These are phyloP conservation scores for Aureobasidium lini DNA, from an alignment of 2,329 filamentous ascomycete species.

Conservation along the genomic window DNA sequence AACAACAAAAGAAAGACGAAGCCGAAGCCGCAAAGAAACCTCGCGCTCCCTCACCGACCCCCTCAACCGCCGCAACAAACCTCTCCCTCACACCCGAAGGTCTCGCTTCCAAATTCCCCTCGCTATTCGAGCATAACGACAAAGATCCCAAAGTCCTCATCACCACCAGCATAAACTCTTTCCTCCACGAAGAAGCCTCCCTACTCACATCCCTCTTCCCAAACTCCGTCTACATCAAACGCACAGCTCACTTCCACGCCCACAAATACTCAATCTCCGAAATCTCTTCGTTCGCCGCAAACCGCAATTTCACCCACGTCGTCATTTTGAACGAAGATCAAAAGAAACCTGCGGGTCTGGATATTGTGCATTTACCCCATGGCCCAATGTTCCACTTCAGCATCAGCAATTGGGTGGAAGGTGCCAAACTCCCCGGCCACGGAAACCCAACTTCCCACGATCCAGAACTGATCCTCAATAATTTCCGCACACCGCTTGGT, in stretches of 20 bases:
- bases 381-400: constrained; percentile 92
- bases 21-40: constrained; percentile 21
- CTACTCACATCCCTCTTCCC: constrained; percentile 78
- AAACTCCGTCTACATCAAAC: constrained; percentile 70
- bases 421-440: constrained; percentile 79
- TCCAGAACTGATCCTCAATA: constrained; percentile 84
- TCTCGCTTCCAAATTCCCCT: constrained; percentile 53
- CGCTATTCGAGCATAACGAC: constrained; percentile 50
- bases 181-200: constrained; percentile 73
- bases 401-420: constrained; percentile 84
- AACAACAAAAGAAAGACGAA: constrained; percentile 19
- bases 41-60: constrained; percentile 45
- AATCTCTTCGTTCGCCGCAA: constrained; percentile 76
- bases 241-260: constrained; percentile 72
- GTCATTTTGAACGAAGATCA: constrained; percentile 82
- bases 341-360: constrained; percentile 75
- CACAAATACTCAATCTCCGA: constrained; percentile 91
- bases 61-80: constrained; percentile 52
- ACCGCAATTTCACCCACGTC: constrained; percentile 75
- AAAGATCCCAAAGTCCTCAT: constrained; percentile 74
- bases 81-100: constrained; percentile 54
- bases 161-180: constrained; percentile 84
- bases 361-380: constrained; percentile 72
- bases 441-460: constrained; percentile 85
- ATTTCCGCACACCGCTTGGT: constrained; percentile 89